Conservation (phyloP, 257 asterid genomes). For the Paraleonurus japonicus region DNA sequence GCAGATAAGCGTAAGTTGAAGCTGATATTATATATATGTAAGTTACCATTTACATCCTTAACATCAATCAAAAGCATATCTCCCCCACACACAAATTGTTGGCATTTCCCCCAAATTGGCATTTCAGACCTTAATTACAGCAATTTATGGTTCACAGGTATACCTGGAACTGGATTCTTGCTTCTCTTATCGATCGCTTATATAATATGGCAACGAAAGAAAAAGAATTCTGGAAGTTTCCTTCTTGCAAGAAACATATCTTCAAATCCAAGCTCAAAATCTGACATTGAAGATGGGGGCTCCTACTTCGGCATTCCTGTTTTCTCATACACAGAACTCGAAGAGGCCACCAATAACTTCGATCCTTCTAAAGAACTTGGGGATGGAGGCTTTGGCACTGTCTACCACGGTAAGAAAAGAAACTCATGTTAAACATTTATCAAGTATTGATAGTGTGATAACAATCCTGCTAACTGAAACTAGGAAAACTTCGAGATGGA, state of each 20-base stretch:
- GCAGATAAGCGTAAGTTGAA: conserved; percentile 12
- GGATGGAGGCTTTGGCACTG: conserved; percentile 80
- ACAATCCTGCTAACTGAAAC: neutral
- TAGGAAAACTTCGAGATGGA: conserved; percentile 70
- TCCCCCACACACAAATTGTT: neutral
- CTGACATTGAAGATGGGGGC: conserved; percentile 40
- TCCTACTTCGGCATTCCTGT: conserved; percentile 48
- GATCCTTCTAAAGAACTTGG: conserved; percentile 63
- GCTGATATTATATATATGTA: conserved; percentile 22
- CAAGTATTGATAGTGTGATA: neutral
- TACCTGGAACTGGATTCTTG: conserved; percentile 35
- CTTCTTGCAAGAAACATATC: conserved; percentile 37
- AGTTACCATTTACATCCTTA: neutral
- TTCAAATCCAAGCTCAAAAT: conserved; percentile 33
- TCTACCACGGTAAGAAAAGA: conserved; percentile 61
- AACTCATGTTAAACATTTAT: neutral
- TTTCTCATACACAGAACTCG: conserved; percentile 59
- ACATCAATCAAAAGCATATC: neutral
- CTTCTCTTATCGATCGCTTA: conserved; percentile 12
- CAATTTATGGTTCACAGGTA: conserved; percentile 28
- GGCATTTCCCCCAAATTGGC: neutral
- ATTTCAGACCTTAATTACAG: conserved; percentile 13
- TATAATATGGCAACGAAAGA: conserved; percentile 35
- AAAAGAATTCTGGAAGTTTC: conserved; percentile 19
- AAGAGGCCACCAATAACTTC: conserved; percentile 52